phyloP scores from a whole-genome alignment of 306 rosid species.

The Canavalia ensiformis region DNA sequence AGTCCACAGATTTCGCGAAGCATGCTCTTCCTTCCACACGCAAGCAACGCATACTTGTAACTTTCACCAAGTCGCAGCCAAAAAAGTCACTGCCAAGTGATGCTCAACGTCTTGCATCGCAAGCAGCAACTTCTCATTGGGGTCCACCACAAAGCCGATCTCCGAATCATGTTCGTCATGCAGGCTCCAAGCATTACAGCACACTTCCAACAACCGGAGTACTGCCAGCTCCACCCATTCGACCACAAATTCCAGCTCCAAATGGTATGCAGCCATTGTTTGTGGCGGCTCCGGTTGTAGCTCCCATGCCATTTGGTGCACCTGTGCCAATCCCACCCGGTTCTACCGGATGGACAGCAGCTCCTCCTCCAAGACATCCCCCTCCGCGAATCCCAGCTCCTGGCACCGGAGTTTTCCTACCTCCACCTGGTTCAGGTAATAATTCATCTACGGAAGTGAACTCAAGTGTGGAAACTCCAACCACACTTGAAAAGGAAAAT shows the following conservation, averaged over 20 bases:
- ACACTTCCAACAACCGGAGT: conserved; percentile 67
- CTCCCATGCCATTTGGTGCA: conserved; percentile 77
- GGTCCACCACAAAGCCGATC: conserved; percentile 74
- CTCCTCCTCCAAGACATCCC: conserved; percentile 81
- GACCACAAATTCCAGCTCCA: conserved; percentile 67
- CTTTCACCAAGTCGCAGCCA: conserved; percentile 78
- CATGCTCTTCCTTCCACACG: conserved; percentile 85
- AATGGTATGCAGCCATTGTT: conserved; percentile 77
- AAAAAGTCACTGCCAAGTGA: conserved; percentile 64
- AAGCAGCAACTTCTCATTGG: conserved; percentile 71
- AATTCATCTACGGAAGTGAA: conserved; percentile 64
- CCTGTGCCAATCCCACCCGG: conserved; percentile 73
- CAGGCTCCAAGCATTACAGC: conserved; percentile 73
- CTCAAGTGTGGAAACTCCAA: conserved; percentile 53
- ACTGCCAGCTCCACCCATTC: conserved; percentile 71
- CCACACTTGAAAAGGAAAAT: conserved; percentile 62
- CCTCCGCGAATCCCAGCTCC: conserved; percentile 77
- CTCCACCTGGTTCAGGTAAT: conserved; percentile 85
- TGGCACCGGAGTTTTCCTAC: conserved; percentile 97
- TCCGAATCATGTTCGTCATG: conserved; percentile 71
- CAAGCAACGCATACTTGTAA: conserved; percentile 82
- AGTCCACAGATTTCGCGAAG: conserved; percentile 74
- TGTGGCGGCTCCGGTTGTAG: conserved; percentile 64
- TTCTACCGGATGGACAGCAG: conserved; percentile 76
- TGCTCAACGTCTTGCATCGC: conserved; percentile 58